Evolutionary conservation across 352 stramenopile species (phyloP).

Genomic region (Phytophthora pisi): DNA sequence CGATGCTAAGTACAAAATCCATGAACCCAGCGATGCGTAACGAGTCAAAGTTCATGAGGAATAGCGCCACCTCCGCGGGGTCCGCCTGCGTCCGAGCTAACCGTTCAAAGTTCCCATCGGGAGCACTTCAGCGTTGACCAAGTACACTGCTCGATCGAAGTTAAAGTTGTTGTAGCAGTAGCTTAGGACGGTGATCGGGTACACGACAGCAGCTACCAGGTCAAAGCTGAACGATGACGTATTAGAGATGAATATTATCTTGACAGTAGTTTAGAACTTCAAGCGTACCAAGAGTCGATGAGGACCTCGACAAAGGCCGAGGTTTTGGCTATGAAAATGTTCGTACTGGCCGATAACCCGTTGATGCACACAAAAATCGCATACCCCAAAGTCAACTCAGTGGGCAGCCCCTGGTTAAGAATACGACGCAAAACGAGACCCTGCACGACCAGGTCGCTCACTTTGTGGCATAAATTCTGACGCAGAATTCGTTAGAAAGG

Average conservation of each 20-base stretch:
- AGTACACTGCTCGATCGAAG: constrained; percentile 34
- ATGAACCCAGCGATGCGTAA: constrained; percentile 32
- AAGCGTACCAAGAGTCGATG: constrained; percentile 32
- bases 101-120: constrained; percentile 37
- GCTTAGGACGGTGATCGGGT: constrained; percentile 27
- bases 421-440: constrained; percentile 24
- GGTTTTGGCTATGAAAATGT: constrained; percentile 16
- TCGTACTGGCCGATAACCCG: constrained; percentile 16
- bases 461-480: constrained; percentile 38
- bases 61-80: constrained; percentile 32
- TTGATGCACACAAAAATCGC: constrained; percentile 22
- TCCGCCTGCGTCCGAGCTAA: constrained; percentile 32
- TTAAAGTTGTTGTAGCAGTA: constrained; percentile 35
- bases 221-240: constrained; percentile 32
- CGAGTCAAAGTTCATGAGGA: constrained; percentile 41
- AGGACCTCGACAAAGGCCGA: constrained; percentile 41
- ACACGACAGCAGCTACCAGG: constrained; percentile 34
- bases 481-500: background rate
- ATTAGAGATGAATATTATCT: background rate
- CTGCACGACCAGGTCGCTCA: constrained; percentile 29
- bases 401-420: constrained; percentile 28
- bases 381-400: background rate
- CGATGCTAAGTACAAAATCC: constrained; percentile 41
- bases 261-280: background rate
- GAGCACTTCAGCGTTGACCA: constrained; percentile 29